These are phyloP conservation scores for Apiospora saccharicola DNA, from an alignment of 2,329 filamentous ascomycete species.

Conservation along the genomic window DNA sequence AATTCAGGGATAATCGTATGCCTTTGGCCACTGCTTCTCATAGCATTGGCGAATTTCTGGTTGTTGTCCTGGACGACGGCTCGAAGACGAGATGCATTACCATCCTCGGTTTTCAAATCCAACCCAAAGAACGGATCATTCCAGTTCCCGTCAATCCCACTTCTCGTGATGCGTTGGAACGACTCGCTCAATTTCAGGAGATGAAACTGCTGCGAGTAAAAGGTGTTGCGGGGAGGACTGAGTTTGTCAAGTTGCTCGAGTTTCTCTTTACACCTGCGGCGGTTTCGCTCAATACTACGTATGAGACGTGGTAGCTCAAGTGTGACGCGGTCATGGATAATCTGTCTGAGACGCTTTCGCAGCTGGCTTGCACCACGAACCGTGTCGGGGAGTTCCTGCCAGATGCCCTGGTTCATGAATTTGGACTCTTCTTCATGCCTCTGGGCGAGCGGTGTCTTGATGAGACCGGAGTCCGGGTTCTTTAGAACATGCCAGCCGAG, in stretches of 20 bases:
- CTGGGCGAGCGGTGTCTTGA: not conserved
- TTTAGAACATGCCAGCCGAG: conserved; percentile 61
- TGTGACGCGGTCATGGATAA: conserved; percentile 41
- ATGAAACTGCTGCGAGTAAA: conserved; percentile 39
- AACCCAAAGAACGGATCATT: conserved; percentile 39
- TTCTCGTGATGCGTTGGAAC: conserved; percentile 35
- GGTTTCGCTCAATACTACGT: conserved; percentile 39
- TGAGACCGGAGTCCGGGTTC: conserved; percentile 41
- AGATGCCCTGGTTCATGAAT: conserved; percentile 31
- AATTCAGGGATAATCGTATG: not conserved
- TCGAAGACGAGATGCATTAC: conserved; percentile 34
- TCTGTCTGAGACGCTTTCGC: conserved; percentile 36
- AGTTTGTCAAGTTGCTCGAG: conserved; percentile 39
- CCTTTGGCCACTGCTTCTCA: conserved; percentile 35
- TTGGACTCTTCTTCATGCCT: conserved; percentile 28
- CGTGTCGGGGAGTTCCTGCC: conserved; percentile 24
- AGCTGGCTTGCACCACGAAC: conserved; percentile 33
- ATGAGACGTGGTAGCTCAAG: conserved; percentile 42
- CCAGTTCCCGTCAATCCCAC: conserved; percentile 41
- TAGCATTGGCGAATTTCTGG: conserved; percentile 33
- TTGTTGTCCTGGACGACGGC: conserved; percentile 38
- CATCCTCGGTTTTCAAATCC: conserved; percentile 28
- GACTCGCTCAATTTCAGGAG: conserved; percentile 39
- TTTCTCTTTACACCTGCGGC: conserved; percentile 33
- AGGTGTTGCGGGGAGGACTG: conserved; percentile 33